Evolutionary conservation across 768 basidiomycete species (phyloP).

Genomic region (Serendipita sp.): DNA sequence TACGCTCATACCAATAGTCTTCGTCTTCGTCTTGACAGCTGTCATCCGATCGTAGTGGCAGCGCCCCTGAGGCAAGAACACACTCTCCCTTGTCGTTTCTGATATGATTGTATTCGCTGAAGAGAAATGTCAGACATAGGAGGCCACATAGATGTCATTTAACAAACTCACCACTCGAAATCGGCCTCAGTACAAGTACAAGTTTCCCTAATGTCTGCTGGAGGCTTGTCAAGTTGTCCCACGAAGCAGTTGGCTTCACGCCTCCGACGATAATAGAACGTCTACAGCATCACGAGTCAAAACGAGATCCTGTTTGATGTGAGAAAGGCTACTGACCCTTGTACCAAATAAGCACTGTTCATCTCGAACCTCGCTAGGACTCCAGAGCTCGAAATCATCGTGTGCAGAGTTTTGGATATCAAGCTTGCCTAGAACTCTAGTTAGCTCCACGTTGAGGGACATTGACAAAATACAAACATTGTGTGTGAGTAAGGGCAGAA

Average conservation of each 20-base stretch:
- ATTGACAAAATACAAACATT: constrained; percentile 42
- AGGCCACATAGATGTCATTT: background rate
- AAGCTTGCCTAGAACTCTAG: constrained; percentile 38
- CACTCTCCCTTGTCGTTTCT: constrained; percentile 57
- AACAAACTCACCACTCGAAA: constrained; percentile 73
- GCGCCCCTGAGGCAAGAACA: constrained; percentile 55
- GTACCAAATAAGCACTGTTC: constrained; percentile 86
- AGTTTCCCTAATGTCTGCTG: constrained; percentile 38
- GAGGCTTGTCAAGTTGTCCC: constrained; percentile 45
- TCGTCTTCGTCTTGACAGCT: constrained; percentile 30
- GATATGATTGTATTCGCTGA: constrained; percentile 83
- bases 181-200: constrained; percentile 61
- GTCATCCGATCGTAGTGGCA: constrained; percentile 43
- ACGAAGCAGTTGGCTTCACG: constrained; percentile 72
- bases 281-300: constrained; percentile 27
- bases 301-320: background rate
- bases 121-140: background rate
- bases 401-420: constrained; percentile 51
- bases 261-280: constrained; percentile 76
- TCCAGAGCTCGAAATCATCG: constrained; percentile 97
- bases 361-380: constrained; percentile 74
- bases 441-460: constrained; percentile 7
- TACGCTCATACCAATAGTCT: constrained; percentile 81
- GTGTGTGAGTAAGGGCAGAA: constrained; percentile 46
- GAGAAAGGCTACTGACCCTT: constrained; percentile 36